Percentiles rank a stretch among this genome's conserved stretches.
These are phyloP conservation scores for Phellopilus nigrolimitatus DNA, from an alignment of 1,284 basidiomycete species.

Conservation along the genomic window DNA sequence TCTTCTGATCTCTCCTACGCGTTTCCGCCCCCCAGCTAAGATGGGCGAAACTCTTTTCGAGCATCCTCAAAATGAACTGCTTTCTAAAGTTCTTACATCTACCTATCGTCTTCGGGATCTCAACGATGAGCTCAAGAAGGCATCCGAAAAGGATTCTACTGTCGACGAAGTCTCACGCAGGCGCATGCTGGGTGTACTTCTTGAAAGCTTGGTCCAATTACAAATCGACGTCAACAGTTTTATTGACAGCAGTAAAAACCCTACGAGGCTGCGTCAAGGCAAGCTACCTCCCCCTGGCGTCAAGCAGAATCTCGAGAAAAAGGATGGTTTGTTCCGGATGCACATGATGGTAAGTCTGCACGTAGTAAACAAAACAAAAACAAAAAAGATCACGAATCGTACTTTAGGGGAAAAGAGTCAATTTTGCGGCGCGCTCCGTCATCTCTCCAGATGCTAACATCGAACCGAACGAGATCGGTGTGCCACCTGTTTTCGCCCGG, in stretches of 20 bases:
- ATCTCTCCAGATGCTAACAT: constrained; percentile 99
- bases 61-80: constrained; percentile 94
- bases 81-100: constrained; percentile 80
- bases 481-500: constrained; percentile 96
- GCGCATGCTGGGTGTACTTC: constrained; percentile 63
- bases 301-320: constrained; percentile 98
- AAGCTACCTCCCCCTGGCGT: constrained; percentile 93
- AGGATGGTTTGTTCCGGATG: constrained; percentile 97
- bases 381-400: too few relatives aligned
- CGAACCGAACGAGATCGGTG: constrained; percentile 98
- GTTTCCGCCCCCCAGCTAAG: constrained; percentile 91
- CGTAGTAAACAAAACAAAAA: too few relatives aligned
- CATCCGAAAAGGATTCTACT: constrained; percentile 54
- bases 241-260: constrained; percentile 97
- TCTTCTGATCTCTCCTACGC: constrained; percentile 87
- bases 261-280: constrained; percentile 78
- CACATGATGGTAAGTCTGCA: constrained; percentile 97
- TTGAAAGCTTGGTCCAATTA: constrained; percentile 84
- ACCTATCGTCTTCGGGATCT: constrained; percentile 79
- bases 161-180: constrained; percentile 52
- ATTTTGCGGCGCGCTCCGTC: constrained; percentile 98
- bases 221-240: constrained; percentile 97
- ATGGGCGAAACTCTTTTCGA: constrained; percentile 95
- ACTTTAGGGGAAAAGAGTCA: constrained; percentile 95
- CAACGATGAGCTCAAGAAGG: constrained; percentile 61